Base-by-base conservation (phyloP, 2,329 filamentous ascomycete species). In the Paracorniculantispora psalliotae region DNA sequence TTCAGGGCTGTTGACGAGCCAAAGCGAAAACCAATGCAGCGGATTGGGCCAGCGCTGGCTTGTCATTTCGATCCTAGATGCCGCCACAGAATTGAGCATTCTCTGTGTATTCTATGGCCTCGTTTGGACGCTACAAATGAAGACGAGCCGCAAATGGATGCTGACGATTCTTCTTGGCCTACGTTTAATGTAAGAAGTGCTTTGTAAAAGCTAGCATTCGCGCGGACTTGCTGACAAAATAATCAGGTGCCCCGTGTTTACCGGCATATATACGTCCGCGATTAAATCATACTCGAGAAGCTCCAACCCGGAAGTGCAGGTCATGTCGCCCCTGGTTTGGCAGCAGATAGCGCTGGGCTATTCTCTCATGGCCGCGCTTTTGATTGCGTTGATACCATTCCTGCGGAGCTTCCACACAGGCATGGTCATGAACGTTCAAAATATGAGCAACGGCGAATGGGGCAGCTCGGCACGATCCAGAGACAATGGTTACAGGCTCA, bases 361-460 rank as follows among this genome's bases (percentile, higher is more conserved):
- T 51, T 66, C 64, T 7, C 61, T 67, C 48, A 61, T 65, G 26
- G 65, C 63, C 10, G 63, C 64, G 5, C 64, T 62, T 7, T 52
- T 66, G 17, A 65, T 64, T 13, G 66, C 65, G 47, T 51, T 66
- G 25, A 63, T 61, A 23, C 61, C 61, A 19, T 66, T 66, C 19
- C 56, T 66, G 55, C 63, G 61, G 33, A 64, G 64, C 30, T 63
- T 67, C 46, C 57, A 60, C 55, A 58, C 55, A 8, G 59, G 61
- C 26, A 61, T 65, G 50, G 50, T 51, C 39, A 41, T 61, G 39
- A 54, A 59, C 15, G 58, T 59, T 43, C 43, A 37, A 17, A 49
- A 55, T 41, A 54, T 59, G 39, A 44, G 48, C 50, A 39, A 23
- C 51, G 50, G 48, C 33, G 43, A 46, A n/a, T 28, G 23, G 10